These are phyloP conservation scores for Lactifluus hygrophoroides DNA, from an alignment of 768 basidiomycete species.

Conservation along the genomic window DNA sequence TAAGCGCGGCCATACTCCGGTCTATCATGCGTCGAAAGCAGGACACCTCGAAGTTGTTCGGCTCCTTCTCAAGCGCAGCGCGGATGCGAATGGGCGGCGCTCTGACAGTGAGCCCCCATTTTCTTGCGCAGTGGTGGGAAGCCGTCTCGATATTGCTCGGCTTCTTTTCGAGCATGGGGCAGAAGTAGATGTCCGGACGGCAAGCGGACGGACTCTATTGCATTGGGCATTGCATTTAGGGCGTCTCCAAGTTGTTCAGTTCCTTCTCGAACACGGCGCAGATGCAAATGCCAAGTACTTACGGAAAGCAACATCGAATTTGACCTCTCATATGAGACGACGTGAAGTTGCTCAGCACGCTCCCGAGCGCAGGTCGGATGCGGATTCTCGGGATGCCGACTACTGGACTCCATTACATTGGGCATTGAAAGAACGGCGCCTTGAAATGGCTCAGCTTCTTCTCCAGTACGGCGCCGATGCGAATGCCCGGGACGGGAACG, in stretches of 20 bases:
- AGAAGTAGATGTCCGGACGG: background rate
- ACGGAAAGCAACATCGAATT: background rate
- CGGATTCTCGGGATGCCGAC: background rate
- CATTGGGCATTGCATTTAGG: background rate
- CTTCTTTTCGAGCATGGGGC: background rate
- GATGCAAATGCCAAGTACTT: background rate
- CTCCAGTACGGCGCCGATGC: too few species aligned
- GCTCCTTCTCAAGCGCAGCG: background rate
- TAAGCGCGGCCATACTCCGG: background rate
- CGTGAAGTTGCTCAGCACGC: background rate
- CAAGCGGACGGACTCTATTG: background rate
- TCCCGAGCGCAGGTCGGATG: background rate
- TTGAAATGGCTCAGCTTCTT: too few species aligned
- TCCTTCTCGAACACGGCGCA: background rate
- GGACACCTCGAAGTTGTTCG: background rate
- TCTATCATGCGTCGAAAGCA: background rate
- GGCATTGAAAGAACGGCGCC: too few species aligned
- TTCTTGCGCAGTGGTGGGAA: background rate
- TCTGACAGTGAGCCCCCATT: background rate
- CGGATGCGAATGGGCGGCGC: background rate
- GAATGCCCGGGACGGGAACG: too few species aligned
- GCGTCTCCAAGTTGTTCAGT: background rate
- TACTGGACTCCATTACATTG: too few species aligned
- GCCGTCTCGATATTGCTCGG: background rate
- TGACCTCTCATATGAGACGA: background rate